Percentiles rank a stretch among this genome's conserved stretches.
Evolutionary conservation across 495 filamentous ascomycete species (phyloP).

Genomic region (Penicillium psychrofluorescens): DNA sequence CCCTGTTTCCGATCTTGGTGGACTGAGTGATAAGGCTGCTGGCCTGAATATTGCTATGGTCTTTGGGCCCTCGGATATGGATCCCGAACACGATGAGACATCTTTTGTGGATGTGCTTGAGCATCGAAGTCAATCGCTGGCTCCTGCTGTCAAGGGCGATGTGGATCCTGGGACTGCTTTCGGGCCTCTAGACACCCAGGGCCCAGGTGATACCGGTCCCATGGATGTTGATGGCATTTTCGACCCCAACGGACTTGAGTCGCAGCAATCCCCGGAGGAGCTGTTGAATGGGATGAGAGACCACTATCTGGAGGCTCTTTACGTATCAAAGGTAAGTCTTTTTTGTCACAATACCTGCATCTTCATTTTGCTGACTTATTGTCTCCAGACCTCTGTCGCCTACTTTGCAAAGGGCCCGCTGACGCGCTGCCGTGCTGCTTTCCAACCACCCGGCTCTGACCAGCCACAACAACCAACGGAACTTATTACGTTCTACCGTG

Average conservation of each 20-base stretch:
- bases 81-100: constrained; percentile 1
- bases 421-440: constrained; percentile 73
- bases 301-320: constrained; percentile 85
- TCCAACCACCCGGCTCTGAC: constrained; percentile 50
- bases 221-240: constrained; percentile 11
- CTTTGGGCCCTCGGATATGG: constrained; percentile 13
- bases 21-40: constrained; percentile 12
- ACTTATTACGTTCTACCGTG: constrained; percentile 61
- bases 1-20: constrained; percentile 14
- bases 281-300: constrained; percentile 60
- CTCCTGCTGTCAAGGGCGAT: constrained; percentile 2
- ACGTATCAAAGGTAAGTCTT: constrained; percentile 67
- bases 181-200: constrained; percentile 9
- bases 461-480: constrained; percentile 26
- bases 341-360: neutral
- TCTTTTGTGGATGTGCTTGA: constrained; percentile 18
- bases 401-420: constrained; percentile 97
- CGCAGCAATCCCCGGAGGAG: constrained; percentile 49
- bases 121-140: constrained; percentile 12
- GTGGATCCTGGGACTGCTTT: neutral
- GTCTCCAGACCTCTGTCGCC: constrained; percentile 68
- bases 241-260: constrained; percentile 8
- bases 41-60: constrained; percentile 27
- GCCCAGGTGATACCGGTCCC: neutral
- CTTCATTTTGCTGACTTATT: constrained; percentile 6